These are phyloP conservation scores for Trichoderma semiorbis DNA, from an alignment of 2,329 filamentous ascomycete genomes.

Conservation along the genomic window DNA sequence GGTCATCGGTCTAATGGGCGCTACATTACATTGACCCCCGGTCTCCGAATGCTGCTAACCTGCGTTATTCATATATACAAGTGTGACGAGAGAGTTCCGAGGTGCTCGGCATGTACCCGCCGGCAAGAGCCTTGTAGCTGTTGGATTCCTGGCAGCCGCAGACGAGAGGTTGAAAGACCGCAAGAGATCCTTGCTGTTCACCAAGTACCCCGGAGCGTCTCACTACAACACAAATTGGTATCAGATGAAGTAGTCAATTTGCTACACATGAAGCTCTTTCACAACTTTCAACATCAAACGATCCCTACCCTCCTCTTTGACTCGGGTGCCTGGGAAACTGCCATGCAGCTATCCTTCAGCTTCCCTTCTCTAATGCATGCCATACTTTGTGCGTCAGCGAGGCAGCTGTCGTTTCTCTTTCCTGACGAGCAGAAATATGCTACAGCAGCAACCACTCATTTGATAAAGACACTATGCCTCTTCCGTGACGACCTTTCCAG, in stretches of 20 bases:
- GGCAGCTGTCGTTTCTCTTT: neutral
- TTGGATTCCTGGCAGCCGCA: neutral
- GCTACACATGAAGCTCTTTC: neutral
- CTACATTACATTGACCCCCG: neutral
- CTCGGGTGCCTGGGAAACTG: neutral
- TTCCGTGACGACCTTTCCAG: neutral
- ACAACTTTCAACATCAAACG: neutral
- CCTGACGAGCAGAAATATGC: neutral
- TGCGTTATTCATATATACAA: neutral
- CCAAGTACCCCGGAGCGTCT: neutral
- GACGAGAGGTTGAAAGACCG: neutral
- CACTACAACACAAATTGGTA: neutral
- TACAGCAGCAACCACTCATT: neutral
- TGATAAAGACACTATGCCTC: neutral
- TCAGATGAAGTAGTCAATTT: neutral
- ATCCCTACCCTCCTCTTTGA: neutral
- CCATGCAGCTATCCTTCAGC: neutral
- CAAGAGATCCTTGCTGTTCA: neutral
- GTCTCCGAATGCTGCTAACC: neutral
- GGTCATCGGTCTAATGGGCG: neutral
- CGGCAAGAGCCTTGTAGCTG: neutral
- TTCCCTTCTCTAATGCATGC: neutral
- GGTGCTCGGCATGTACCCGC: neutral
- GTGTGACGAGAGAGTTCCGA: neutral
- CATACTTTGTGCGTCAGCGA: neutral